phyloP scores from a whole-genome alignment of 805 yeast species.

The Starmerella floricola region DNA sequence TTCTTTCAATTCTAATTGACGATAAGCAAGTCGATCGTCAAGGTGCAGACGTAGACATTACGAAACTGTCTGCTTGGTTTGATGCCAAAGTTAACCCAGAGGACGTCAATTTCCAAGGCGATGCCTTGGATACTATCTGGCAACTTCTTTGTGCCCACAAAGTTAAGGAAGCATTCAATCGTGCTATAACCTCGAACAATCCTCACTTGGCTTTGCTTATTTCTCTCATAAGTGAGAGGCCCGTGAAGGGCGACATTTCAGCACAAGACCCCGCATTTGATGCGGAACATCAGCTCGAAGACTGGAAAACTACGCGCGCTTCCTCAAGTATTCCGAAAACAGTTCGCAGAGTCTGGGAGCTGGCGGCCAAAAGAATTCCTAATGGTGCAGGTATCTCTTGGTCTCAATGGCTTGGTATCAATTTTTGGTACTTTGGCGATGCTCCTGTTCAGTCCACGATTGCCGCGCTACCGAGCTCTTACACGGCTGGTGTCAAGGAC shows the following conservation, averaged over 20 bases:
- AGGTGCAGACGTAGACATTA: conserved; percentile 8
- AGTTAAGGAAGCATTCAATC: conserved; percentile 46
- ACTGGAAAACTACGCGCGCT: conserved; percentile 45
- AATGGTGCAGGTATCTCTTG: conserved; percentile 40
- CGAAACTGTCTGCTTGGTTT: conserved; percentile 17
- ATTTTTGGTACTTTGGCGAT: conserved; percentile 38
- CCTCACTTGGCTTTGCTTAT: conserved; percentile 59
- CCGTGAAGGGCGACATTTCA: too few species aligned
- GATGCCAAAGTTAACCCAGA: conserved; percentile 36
- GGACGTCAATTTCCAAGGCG: conserved; percentile 1
- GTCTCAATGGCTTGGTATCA: conserved; percentile 48
- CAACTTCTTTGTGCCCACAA: conserved; percentile 38
- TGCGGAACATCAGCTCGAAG: conserved; percentile 50
- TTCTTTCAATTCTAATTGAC: conserved; percentile 1
- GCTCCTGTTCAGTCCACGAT: conserved; percentile 29
- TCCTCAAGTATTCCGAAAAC: conserved; percentile 39
- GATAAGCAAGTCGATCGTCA: not conserved
- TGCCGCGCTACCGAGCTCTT: conserved; percentile 3
- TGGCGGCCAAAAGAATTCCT: conserved; percentile 37
- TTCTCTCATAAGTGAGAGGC: conserved; percentile 61
- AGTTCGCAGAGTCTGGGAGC: conserved; percentile 47
- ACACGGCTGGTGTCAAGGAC: conserved; percentile 1
- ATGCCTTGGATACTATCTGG: conserved; percentile 39
- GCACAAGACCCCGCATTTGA: conserved; percentile 40
- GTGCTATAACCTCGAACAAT: conserved; percentile 51